Evolutionary conservation across 805 yeast species (phyloP).

Genomic region (Ogataea philodendri): DNA sequence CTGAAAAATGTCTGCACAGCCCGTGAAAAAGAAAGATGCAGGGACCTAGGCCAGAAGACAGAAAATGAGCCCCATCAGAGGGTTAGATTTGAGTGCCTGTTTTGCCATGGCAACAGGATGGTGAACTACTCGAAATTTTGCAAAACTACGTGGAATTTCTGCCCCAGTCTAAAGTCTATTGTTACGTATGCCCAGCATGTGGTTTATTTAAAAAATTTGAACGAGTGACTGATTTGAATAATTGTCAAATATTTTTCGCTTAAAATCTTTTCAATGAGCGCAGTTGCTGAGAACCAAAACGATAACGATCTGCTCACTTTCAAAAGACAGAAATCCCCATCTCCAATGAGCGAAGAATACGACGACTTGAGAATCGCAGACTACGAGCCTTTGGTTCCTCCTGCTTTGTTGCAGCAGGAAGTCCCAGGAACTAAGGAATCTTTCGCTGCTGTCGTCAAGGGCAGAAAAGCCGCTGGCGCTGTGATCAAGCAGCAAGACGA

Average conservation of each 20-base stretch:
- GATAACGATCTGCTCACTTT: constrained; percentile 10
- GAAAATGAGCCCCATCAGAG: too few species aligned
- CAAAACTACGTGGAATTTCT: too few species aligned
- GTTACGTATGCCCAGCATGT: constrained; percentile 1
- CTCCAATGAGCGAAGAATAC: constrained; percentile 64
- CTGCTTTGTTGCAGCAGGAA: constrained; percentile 86
- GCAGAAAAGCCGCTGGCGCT: constrained; percentile 74
- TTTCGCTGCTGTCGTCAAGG: constrained; percentile 63
- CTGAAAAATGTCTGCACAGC: constrained; percentile 4
- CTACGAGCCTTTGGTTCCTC: constrained; percentile 92
- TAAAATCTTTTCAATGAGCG: constrained; percentile 8
- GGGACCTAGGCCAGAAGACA: too few species aligned
- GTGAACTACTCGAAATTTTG: too few species aligned
- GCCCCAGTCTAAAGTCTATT: too few species aligned
- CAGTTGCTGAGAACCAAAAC: constrained; percentile 1
- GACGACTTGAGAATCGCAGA: constrained; percentile 78
- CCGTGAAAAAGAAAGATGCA: not conserved
- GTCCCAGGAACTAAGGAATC: constrained; percentile 61
- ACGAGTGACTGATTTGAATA: constrained; percentile 4
- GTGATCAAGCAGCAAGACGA: constrained; percentile 78
- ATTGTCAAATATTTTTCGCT: constrained; percentile 1
- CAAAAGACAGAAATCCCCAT: constrained; percentile 22
- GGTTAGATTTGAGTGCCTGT: too few species aligned
- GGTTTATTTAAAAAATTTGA: not conserved
- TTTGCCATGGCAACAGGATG: too few species aligned